Percentiles rank a stretch among this genome's conserved stretches.
Conservation (phyloP, 2,329 filamentous ascomycete species). For the Aspergillus intermedius region DNA sequence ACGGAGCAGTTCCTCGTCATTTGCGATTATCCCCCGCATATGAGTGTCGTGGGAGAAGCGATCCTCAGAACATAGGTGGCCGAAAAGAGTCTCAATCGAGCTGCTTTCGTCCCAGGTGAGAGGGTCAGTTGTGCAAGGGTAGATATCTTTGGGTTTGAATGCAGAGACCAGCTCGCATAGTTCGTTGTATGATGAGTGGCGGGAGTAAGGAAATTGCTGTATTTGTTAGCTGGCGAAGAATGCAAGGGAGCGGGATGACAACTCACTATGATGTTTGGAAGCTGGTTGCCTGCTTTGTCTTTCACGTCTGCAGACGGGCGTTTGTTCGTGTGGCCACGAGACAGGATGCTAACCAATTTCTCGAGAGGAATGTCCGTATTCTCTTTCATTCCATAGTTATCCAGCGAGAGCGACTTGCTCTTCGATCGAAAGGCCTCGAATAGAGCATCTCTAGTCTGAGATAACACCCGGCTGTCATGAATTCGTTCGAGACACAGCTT, state of each 20-base stretch:
- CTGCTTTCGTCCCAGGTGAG: conserved; percentile 56
- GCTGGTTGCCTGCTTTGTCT: conserved; percentile 2
- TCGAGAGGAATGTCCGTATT: conserved; percentile 32
- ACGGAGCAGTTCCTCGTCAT: conserved; percentile 13
- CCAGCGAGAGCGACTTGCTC: conserved; percentile 31
- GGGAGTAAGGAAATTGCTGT: conserved; percentile 70
- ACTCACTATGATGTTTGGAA: conserved; percentile 32
- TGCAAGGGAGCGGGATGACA: not conserved
- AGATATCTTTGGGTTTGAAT: conserved; percentile 69
- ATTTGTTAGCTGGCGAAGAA: conserved; percentile 5
- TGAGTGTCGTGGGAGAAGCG: conserved; percentile 59
- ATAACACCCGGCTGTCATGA: conserved; percentile 21
- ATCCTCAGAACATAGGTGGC: conserved; percentile 56
- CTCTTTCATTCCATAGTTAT: conserved; percentile 32
- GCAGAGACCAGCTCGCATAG: conserved; percentile 62
- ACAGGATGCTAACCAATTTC: conserved; percentile 27
- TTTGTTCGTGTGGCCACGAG: conserved; percentile 14
- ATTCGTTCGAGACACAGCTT: conserved; percentile 43
- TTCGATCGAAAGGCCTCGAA: conserved; percentile 26
- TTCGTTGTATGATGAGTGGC: conserved; percentile 81
- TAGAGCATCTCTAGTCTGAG: conserved; percentile 25
- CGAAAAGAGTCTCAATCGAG: conserved; percentile 66
- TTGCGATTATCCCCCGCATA: conserved; percentile 44
- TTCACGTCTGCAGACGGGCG: not conserved
- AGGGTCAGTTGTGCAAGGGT: conserved; percentile 70